Evolutionary conservation across 805 yeast species (phyloP).

Genomic region (Saccharomycopsis amapae): DNA sequence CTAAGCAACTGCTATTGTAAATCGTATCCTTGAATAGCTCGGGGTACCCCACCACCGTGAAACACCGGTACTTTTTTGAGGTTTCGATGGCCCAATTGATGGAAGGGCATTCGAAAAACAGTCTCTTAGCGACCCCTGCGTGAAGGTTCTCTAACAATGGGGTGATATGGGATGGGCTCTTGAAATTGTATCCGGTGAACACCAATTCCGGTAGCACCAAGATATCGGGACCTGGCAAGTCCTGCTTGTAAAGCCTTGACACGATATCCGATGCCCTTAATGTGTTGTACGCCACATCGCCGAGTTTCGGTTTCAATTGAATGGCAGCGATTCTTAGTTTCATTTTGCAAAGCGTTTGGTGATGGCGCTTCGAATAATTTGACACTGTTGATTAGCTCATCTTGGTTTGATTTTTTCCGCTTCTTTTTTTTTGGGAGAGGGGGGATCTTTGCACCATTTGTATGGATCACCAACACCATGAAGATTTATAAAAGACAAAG

Average conservation of each 20-base stretch:
- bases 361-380: no score
- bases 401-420: no score
- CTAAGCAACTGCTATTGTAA: slow-evolving; percentile 68
- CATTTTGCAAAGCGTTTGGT: no score
- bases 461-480: no score
- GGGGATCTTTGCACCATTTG: no score
- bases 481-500: no score
- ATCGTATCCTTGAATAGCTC: slow-evolving; percentile 38
- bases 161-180: slow-evolving; percentile 36
- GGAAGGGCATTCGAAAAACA: slow-evolving; percentile 35
- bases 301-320: slow-evolving; percentile 61
- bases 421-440: no score
- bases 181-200: slow-evolving; percentile 75
- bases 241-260: slow-evolving; percentile 25
- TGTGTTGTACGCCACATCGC: slow-evolving; percentile 49
- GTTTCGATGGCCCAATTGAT: slow-evolving; percentile 46
- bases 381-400: no score
- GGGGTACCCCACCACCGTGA: slow-evolving; percentile 79
- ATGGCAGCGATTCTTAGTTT: slow-evolving; percentile 25
- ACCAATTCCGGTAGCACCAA: slow-evolving; percentile 79
- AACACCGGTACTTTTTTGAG: slow-evolving; percentile 46
- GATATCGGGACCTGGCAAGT: slow-evolving; percentile 47
- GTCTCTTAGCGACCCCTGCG: slow-evolving; percentile 4
- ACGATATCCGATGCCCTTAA: slow-evolving; percentile 39
- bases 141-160: slow-evolving; percentile 50